Percentiles rank a stretch among this genome's conserved stretches.
Evolutionary conservation across 164 flowering plant species (phyloP).

Genomic region (Saururus chinensis): DNA sequence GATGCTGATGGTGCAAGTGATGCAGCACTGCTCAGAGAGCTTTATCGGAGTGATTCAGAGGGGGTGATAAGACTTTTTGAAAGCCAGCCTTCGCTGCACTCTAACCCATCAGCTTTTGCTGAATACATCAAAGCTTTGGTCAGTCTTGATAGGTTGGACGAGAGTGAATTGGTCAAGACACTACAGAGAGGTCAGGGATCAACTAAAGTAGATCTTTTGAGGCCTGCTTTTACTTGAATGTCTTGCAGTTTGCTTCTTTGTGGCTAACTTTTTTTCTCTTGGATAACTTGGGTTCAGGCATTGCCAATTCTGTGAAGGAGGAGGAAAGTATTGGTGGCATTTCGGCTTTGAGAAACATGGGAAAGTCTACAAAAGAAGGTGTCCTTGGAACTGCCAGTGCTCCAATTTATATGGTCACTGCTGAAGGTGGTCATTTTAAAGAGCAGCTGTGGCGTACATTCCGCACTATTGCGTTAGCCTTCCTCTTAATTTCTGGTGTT

Average conservation of each 20-base stretch:
- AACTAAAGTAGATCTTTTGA: not conserved
- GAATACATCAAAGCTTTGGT: slow-evolving; percentile 93
- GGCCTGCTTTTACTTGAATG: not conserved
- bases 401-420: slow-evolving; percentile 83
- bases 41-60: slow-evolving; percentile 79
- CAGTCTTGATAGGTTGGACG: slow-evolving; percentile 76
- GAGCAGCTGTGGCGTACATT: slow-evolving; percentile 87
- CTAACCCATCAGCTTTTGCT: slow-evolving; percentile 71
- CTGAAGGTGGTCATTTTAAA: slow-evolving; percentile 70
- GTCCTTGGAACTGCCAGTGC: slow-evolving; percentile 73
- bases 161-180: slow-evolving; percentile 71
- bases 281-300: slow-evolving; percentile 14
- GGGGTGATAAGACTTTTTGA: slow-evolving; percentile 84
- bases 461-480: slow-evolving; percentile 66
- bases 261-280: not conserved
- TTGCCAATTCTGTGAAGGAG: slow-evolving; percentile 24
- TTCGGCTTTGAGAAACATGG: slow-evolving; percentile 58
- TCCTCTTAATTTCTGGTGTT: slow-evolving; percentile 70
- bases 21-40: slow-evolving; percentile 55
- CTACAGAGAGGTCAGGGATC: slow-evolving; percentile 62
- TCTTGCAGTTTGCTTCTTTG: not conserved
- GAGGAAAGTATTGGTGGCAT: slow-evolving; percentile 50
- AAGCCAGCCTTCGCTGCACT: slow-evolving; percentile 68
- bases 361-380: slow-evolving; percentile 61
- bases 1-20: slow-evolving; percentile 56